Percentiles rank a stretch among this genome's conserved stretches.
phyloP scores from a whole-genome alignment of 2,329 filamentous ascomycete genomes.

The Pyrenophora graminea region DNA sequence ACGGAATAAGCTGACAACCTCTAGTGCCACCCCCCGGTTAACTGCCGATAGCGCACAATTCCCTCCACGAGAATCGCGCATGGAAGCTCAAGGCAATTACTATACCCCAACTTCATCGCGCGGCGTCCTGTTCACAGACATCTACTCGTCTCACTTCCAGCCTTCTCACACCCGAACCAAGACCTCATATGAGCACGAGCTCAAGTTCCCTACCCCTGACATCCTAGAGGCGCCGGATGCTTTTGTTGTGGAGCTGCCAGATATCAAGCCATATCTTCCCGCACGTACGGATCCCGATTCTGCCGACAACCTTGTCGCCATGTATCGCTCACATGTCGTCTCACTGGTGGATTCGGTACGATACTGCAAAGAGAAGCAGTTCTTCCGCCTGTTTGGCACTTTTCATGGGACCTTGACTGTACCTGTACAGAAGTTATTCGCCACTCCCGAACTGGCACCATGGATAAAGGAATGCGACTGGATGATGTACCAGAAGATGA shows the following conservation, averaged over 20 bases:
- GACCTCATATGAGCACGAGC: conserved; percentile 63
- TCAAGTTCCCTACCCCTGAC: conserved; percentile 64
- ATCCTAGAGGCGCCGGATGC: conserved; percentile 65
- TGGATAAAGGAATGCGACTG: conserved; percentile 98
- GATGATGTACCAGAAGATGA: conserved; percentile 95
- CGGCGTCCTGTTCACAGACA: conserved; percentile 53
- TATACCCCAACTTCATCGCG: conserved; percentile 48
- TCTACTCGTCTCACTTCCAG: conserved; percentile 50
- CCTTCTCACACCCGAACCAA: conserved; percentile 45
- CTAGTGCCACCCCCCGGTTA: conserved; percentile 50
- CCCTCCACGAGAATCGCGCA: conserved; percentile 40
- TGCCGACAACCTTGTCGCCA: conserved; percentile 79
- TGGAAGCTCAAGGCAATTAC: conserved; percentile 35
- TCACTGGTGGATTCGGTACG: conserved; percentile 94
- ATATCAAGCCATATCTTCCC: conserved; percentile 80
- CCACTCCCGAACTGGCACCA: conserved; percentile 75
- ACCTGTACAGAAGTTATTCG: conserved; percentile 90
- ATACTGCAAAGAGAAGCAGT: conserved; percentile 95
- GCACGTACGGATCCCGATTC: conserved; percentile 82
- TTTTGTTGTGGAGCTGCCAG: conserved; percentile 78
- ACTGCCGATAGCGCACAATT: conserved; percentile 56
- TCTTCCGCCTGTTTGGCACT: conserved; percentile 91
- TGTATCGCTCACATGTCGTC: conserved; percentile 94
- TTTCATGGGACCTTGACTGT: conserved; percentile 97
- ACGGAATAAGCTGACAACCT: conserved; percentile 17